Evolutionary conservation across 768 basidiomycete species (phyloP).

Genomic region (Leccinum barrowsii): DNA sequence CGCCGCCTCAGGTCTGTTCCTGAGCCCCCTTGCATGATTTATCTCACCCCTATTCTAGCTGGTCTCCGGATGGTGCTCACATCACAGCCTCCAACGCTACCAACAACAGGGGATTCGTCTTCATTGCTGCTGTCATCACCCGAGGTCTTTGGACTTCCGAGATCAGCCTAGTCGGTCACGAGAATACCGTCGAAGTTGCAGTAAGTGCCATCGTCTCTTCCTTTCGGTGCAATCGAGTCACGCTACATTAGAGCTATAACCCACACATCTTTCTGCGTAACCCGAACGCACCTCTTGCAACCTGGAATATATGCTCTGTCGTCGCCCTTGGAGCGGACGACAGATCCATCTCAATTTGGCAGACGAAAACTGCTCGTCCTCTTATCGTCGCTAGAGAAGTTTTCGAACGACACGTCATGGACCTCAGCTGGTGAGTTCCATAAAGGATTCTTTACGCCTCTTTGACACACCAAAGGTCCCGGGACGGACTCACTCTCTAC

Average conservation of each 20-base stretch:
- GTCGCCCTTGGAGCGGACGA: constrained; percentile 94
- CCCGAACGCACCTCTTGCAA: constrained; percentile 59
- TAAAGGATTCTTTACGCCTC: neutral
- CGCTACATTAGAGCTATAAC: constrained; percentile 56
- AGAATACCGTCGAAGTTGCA: constrained; percentile 94
- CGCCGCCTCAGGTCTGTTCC: constrained; percentile 70
- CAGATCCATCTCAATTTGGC: constrained; percentile 92
- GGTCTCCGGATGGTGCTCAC: constrained; percentile 99
- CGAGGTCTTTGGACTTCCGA: constrained; percentile 87
- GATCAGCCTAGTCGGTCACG: constrained; percentile 93
- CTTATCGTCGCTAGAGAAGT: constrained; percentile 91
- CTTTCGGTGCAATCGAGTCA: constrained; percentile 4
- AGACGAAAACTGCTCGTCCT: constrained; percentile 88
- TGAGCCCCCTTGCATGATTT: neutral
- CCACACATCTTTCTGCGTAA: constrained; percentile 91
- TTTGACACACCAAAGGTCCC: constrained; percentile 58
- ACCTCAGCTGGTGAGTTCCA: constrained; percentile 82
- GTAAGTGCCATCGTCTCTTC: constrained; percentile 41
- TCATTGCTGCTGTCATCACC: constrained; percentile 94
- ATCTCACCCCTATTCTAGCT: constrained; percentile 45
- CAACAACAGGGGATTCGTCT: constrained; percentile 93
- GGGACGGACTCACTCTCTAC: constrained; percentile 88
- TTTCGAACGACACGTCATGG: constrained; percentile 93
- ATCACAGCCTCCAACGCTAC: constrained; percentile 97
- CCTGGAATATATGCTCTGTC: constrained; percentile 85